Evolutionary conservation across 2,329 filamentous ascomycete species (phyloP).

Genomic region (Fusarium abutilonis): DNA sequence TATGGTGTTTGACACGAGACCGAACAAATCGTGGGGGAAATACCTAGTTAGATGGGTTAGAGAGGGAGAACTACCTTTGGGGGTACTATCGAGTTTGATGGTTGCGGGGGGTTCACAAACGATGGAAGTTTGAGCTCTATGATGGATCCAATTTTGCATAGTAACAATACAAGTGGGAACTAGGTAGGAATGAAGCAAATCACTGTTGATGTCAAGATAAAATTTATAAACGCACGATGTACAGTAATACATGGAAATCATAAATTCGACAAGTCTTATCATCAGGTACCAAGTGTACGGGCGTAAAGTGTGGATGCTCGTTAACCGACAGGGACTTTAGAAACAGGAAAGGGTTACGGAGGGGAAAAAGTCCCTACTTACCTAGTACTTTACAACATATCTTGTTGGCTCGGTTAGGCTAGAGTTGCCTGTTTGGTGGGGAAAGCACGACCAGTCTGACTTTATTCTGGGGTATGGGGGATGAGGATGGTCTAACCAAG

Average conservation of each 20-base stretch:
- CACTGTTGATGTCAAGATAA: constrained; percentile 15
- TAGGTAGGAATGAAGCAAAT: constrained; percentile 21
- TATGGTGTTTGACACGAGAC: not conserved
- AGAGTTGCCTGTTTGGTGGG: constrained; percentile 10
- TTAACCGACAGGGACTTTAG: constrained; percentile 3
- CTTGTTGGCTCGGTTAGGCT: not conserved
- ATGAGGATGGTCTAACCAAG: too few relatives aligned
- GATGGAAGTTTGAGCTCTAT: not conserved
- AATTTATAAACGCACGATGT: not conserved
- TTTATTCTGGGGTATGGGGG: constrained; percentile 10
- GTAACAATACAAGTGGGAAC: not conserved
- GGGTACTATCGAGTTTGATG: constrained; percentile 17
- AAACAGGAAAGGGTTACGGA: not conserved
- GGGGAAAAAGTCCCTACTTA: not conserved
- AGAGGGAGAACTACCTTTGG: constrained; percentile 19
- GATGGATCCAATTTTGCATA: constrained; percentile 6
- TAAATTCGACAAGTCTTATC: constrained; percentile 8
- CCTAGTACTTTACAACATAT: not conserved
- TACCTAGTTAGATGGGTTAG: not conserved
- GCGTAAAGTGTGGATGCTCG: not conserved
- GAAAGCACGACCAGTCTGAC: constrained; percentile 2
- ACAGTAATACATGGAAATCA: not conserved
- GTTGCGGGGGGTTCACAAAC: constrained; percentile 25
- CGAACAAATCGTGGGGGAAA: constrained; percentile 27
- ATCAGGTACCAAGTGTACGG: constrained; percentile 1